Base-by-base conservation (phyloP, 208 protist genomes). In the Leptomonas pyrrhocoris region DNA sequence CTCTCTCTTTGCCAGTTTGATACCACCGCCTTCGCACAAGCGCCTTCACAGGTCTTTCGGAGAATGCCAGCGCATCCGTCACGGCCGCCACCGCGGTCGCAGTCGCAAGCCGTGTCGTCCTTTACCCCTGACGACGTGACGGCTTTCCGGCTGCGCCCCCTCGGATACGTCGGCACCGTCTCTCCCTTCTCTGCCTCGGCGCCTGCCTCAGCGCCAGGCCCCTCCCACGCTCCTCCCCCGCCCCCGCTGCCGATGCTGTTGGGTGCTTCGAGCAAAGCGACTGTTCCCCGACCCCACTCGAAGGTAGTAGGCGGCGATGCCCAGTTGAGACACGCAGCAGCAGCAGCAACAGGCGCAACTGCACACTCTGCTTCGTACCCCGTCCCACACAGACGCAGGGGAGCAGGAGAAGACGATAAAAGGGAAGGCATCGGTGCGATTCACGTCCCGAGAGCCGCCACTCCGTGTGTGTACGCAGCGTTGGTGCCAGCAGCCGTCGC, bases 391-490 rank as follows among this genome's bases (percentile, higher is more conserved):
- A 42, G 15, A 13, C 4, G 54, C 54, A 30, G 6, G 13, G 36
- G 23, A 6, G 36, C 30, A 25, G 27, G 9, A 55, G 4, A 23
- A 27, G 40, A 21, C 2, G 45, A 7, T 9, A 21, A 27, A 30
- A 1, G 8, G 11, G 21, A 7, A 9, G 34, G 34, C 34, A 12
- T 53, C 8, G 23, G 59, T 11, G 31, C 51, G 16, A 42, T 76
- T 1, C 70, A 58, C 19, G 60, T 68, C 8, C 60, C 61, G 8
- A 6, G 43, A 16, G 54, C 40, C 1, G 53, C 70, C 15, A 25
- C 43, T 27, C 62, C 70, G 2, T 45, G 48, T 19, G 61, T 76
- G 30, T 76, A 76, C 38, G 70, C 70, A 15, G 61, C 62, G 2
- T 45, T 76, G 21, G 42, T 55, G 30, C 59, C 34, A 59, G 11